Base-by-base conservation (phyloP, 1,139 yeast species). In the Lodderomyces margitis region DNA sequence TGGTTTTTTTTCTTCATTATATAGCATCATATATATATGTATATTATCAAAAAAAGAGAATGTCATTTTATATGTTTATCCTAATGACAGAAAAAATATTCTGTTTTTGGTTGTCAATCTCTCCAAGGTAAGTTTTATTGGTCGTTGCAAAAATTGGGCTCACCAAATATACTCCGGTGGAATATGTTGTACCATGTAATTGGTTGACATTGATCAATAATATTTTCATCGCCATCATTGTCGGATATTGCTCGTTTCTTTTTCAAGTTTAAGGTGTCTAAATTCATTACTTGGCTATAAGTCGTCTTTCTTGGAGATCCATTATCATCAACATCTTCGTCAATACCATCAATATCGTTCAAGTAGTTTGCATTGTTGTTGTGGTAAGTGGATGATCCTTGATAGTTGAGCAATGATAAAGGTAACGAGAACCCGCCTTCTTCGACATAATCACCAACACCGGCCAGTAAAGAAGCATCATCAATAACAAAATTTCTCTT, bases 161-260 rank as follows among this genome's bases (percentile, higher is more conserved):
- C 69, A 0, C 79, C 79, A 53, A 74, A 74, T 16, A 74, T 59
- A 40, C 75, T 67, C 42, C 73, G 74, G 46, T 68, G 76, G 50
- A 75, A 69, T 1, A 74, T 68, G 45, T 68, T 74, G 42, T 55
- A 69, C 80, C 80, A 75, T 1, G 78, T 74, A 11, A 74, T 66
- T n/a, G 65, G 66, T 40, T 67, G 72, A 56, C 80, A 75, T 32
- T 59, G 27, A 14, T 33, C 25, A n/a, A 11, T 6, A 7, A 12
- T 11, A 9, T 19, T 24, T 11, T 31, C 36, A 30, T 21, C 57
- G 19, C 46, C 43, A 15, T 9, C 32, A 36, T 58, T 55, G 10
- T 39, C 23, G 12, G 16, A 12, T 3, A 15, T n/a, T 20, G 39
- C 16, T 36, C 20, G 15, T 21, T 14, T 33, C 42, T 34, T 20